Base-by-base conservation (phyloP, 306 rosid genomes). In the Carpinus viminea region DNA sequence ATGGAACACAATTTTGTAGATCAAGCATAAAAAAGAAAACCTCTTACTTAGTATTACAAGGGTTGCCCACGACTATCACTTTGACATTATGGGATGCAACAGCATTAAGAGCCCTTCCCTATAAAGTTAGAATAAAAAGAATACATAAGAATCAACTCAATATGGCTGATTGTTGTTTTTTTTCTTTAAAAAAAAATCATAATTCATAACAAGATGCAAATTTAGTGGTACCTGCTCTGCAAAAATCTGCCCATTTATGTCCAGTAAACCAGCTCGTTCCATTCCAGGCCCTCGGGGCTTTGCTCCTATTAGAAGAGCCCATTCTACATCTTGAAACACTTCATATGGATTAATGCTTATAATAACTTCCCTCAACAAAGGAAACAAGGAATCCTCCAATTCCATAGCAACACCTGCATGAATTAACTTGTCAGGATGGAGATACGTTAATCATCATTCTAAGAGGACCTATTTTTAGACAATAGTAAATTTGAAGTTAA, bases 251-350 rank as follows among this genome's bases (percentile, higher is more conserved):
- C 99, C 99, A 54, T 95, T 95, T 75, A 90, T 86, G 85, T 95
- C 99, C 76, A 95, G 84, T 69, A 95, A 85, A 66, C 2, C 93
- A 7, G 99, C 97, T 28, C 99, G 90, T 85, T 95, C 99, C 91
- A 95, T 82, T 82, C 98, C 99, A 46, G 99, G 99, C 21, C 99
- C 99, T 83, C 99, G 91, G 84, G 99, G 99, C 82, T 91, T 95
- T 78, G 99, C 99, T 48, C 99, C 99, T 70, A 95, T 93, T 65
- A 95, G 83, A 79, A 95, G 85, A 34, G 97, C 98, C 99, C 99
- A 95, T 47, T 90, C 98, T 57, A 79, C 98, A 84, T 91, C 98
- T 95, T 90, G 92, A 92, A 93, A 95, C 56, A 95, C 98, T 74
- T 95, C 99, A 77, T 87, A 91, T 34, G 99, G 90, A 88, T 95